Percentiles rank a stretch among this genome's conserved stretches.
phyloP scores from a whole-genome alignment of 495 filamentous ascomycete species.

The Patellaria atrata region DNA sequence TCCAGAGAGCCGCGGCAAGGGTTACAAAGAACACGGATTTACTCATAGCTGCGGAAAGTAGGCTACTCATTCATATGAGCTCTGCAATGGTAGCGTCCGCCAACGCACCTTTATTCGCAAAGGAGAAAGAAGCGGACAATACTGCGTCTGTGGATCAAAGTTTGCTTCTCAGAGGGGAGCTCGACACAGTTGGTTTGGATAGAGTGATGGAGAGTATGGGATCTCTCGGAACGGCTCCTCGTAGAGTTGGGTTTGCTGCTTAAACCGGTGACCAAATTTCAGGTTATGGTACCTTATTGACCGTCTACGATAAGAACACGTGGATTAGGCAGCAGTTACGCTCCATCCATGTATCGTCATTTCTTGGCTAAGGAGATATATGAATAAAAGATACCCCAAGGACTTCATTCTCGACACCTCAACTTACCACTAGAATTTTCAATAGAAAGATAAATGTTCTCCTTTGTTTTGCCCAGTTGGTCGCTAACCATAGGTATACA shows the following conservation, averaged over 20 bases:
- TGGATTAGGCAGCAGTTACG: no score
- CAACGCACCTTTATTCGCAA: conserved; percentile 5
- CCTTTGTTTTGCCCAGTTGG: neutral
- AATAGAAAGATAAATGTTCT: conserved; percentile 1
- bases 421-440: neutral
- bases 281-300: neutral
- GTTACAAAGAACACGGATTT: conserved; percentile 17
- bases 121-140: conserved; percentile 14
- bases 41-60: conserved; percentile 23
- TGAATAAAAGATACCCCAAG: neutral
- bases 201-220: conserved; percentile 26
- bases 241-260: conserved; percentile 26
- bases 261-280: neutral
- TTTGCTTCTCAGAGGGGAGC: conserved; percentile 23
- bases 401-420: neutral
- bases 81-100: conserved; percentile 5
- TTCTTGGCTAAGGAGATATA: neutral
- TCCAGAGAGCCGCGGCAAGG: conserved; percentile 14
- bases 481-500: no score
- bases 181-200: conserved; percentile 29
- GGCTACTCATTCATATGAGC: conserved; percentile 22
- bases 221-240: conserved; percentile 7
- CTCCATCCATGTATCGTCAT: no score
- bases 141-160: conserved; percentile 19
- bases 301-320: no score